Percentiles rank a stretch among this genome's conserved stretches.
Conservation (phyloP, 2,329 filamentous ascomycete genomes). For the Metarhizium guizhouense region DNA sequence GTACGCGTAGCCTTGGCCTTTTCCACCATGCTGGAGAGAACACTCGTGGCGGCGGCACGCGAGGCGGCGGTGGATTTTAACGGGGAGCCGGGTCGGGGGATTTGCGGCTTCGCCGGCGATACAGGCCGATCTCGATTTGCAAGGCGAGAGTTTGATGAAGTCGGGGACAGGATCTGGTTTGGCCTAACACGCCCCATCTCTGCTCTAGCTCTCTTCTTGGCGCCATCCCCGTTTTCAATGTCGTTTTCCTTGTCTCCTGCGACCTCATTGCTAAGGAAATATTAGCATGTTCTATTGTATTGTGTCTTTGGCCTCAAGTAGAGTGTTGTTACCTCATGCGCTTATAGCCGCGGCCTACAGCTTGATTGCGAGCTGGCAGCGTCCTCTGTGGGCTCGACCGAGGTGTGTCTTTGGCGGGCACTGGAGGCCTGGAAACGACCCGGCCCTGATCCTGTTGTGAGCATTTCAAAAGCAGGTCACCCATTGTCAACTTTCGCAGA, state of each 20-base stretch:
- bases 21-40: conserved; percentile 50
- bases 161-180: conserved; percentile 66
- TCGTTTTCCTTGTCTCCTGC: conserved; percentile 72
- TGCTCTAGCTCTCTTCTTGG: conserved; percentile 57
- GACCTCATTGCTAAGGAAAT: conserved; percentile 48
- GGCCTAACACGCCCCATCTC: conserved; percentile 29
- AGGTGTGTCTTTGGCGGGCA: conserved; percentile 40
- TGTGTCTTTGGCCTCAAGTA: not conserved
- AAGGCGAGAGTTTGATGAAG: conserved; percentile 70
- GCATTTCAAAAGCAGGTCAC: conserved; percentile 57
- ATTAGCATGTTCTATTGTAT: conserved; percentile 6
- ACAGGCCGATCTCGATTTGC: conserved; percentile 35
- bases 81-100: conserved; percentile 52
- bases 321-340: conserved; percentile 36
- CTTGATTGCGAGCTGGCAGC: conserved; percentile 11
- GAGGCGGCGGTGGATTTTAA: conserved; percentile 40
- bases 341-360: conserved; percentile 30
- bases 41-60: conserved; percentile 33
- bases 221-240: conserved; percentile 46
- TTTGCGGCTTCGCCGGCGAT: conserved; percentile 48
- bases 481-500: conserved; percentile 72
- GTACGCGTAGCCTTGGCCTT: conserved; percentile 49
- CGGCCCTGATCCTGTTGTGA: conserved; percentile 36
- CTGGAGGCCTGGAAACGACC: conserved; percentile 27
- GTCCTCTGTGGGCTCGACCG: conserved; percentile 28